Percentiles rank a stretch among this genome's conserved stretches.
Conservation (phyloP, 306 rosid genomes). For the Hippophae tibetana region DNA sequence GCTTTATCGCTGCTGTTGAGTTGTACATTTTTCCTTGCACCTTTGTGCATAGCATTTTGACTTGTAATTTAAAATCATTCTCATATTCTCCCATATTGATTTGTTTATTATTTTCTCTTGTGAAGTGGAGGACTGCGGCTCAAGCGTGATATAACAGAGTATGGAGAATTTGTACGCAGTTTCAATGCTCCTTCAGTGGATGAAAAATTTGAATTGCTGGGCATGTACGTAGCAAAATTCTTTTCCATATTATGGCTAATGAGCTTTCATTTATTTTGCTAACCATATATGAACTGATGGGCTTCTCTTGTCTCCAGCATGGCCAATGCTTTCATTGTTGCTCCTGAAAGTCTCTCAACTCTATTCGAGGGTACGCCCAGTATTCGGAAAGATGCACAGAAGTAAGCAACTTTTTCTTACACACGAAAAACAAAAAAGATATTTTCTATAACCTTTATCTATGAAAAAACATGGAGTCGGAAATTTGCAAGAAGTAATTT, state of each 20-base stretch:
- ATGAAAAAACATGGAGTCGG: no score
- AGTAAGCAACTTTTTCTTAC: conserved; percentile 28
- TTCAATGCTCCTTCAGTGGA: conserved; percentile 84
- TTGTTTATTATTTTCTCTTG: conserved; percentile 16
- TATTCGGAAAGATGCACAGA: conserved; percentile 91
- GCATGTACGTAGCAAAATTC: conserved; percentile 56
- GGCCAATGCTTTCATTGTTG: conserved; percentile 98
- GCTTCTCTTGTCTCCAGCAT: conserved; percentile 37
- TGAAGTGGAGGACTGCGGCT: conserved; percentile 88
- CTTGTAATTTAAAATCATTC: background rate
- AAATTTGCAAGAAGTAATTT: background rate
- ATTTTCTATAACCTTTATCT: no score
- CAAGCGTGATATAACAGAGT: conserved; percentile 98
- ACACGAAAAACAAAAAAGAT: no score
- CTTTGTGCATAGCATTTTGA: background rate
- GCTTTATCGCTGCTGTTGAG: background rate
- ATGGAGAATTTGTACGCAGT: conserved; percentile 93
- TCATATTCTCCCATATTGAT: background rate
- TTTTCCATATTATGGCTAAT: background rate
- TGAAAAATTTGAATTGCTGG: conserved; percentile 89
- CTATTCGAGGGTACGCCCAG: conserved; percentile 97
- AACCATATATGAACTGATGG: conserved; percentile 20
- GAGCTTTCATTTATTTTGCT: background rate
- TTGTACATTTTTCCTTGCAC: background rate
- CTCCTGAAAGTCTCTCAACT: conserved; percentile 92